Evolutionary conservation across 306 rosid genomes (phyloP), one percentile per base, ranked within the genome.

Genomic region (Delonix regia): DNA sequence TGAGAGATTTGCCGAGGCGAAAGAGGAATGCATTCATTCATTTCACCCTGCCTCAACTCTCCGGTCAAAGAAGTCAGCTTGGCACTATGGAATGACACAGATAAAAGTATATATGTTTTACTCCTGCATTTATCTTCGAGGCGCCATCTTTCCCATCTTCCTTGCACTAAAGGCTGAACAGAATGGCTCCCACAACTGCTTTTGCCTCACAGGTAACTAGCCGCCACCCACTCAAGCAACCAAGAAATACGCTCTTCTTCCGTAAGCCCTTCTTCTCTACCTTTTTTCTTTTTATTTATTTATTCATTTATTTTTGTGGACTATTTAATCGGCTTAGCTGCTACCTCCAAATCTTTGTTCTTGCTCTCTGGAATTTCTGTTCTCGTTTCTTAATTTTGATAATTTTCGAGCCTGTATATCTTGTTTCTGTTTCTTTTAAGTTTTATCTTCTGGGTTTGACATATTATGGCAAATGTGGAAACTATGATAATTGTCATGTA

Each of bases 261-360:
- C 15, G 74, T 69, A 69, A 42, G 74, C 74, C 19, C 21, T 14
- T 67, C 18, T 7, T 67, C 34, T 25, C 36, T 25, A 57, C 64
- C 36, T 57, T 6, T 21, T 24, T 67, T 13, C 55, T 66, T 41
- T 27, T 67, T n/a, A n/a, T n/a, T 24, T 30, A 11, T 64, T 19
- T n/a, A 2, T 14, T 15, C 4, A 2, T 15, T 2, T 7, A 4
- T 15, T 41, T 41, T 41, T 60, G 41, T 13, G 9, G 33, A 11
- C 4, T 66, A 21, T 66, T 19, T 39, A 21, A 27, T 39, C 52
- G 21, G 30, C 52, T 19, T n/a, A 4, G 69, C 27, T 6, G 22
- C 48, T 64, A 36, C 69, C 38, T 66, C n/a, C 52, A 39, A 39
- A 66, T n/a, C 71, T 39, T 19, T 6, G 36, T 39, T 66, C 71